Percentiles rank a stretch among this genome's conserved stretches.
These are phyloP conservation scores for Ustilago tritici DNA, from an alignment of 1,284 basidiomycete genomes.

Conservation along the genomic window DNA sequence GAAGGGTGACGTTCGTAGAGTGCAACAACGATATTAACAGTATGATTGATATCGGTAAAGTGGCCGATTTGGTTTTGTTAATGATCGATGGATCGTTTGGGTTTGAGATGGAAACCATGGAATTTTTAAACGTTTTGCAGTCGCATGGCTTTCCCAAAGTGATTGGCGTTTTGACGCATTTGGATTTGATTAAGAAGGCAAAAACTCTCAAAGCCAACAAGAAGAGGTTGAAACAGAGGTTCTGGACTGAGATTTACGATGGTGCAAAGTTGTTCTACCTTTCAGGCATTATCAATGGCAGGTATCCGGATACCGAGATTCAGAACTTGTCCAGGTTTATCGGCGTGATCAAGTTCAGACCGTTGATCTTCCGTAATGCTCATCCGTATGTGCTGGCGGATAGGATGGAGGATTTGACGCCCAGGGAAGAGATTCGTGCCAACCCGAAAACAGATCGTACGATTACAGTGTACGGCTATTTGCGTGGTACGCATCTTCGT, in stretches of 20 bases:
- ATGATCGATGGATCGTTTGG: conserved; percentile 99
- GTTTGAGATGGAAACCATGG: conserved; percentile 99
- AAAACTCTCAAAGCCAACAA: conserved; percentile 89
- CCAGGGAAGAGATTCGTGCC: conserved; percentile 83
- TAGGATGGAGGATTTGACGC: conserved; percentile 92
- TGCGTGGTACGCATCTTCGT: conserved; percentile 74
- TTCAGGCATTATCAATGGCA: conserved; percentile 95
- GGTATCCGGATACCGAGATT: conserved; percentile 97
- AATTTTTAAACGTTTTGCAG: conserved; percentile 96
- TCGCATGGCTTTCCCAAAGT: conserved; percentile 98
- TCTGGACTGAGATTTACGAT: conserved; percentile 99
- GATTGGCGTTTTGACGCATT: conserved; percentile 93
- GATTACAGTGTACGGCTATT: conserved; percentile 93
- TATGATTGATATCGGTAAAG: conserved; percentile 97
- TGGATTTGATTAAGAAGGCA: conserved; percentile 96
- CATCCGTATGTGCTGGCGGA: conserved; percentile 98
- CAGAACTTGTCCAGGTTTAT: conserved; percentile 93
- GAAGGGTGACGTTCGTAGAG: conserved; percentile 93
- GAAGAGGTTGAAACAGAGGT: conserved; percentile 96
- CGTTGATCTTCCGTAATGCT: conserved; percentile 91
- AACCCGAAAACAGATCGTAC: conserved; percentile 90
- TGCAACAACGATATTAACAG: conserved; percentile 97
- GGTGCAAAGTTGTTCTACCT: conserved; percentile 99
- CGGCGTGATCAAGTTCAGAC: conserved; percentile 97
- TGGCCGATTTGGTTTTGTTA: conserved; percentile 93